Percentiles rank a stretch among this genome's conserved stretches.
Evolutionary conservation across 2,329 filamentous ascomycete genomes (phyloP).

Genomic region (Ophiocordyceps camponoti-rufipedis): DNA sequence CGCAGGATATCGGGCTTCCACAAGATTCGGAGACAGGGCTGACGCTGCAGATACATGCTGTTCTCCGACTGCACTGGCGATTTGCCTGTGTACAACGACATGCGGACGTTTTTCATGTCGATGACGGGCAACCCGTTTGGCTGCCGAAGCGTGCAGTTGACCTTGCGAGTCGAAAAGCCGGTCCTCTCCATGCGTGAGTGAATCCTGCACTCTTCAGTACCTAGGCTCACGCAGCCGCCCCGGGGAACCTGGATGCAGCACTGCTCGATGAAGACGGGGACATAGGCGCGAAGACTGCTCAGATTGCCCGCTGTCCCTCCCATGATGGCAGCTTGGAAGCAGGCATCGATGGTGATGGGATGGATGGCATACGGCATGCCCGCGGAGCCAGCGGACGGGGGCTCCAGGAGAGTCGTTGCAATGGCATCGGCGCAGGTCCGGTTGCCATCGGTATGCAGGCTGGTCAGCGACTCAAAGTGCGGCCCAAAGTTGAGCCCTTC

Average conservation of each 20-base stretch:
- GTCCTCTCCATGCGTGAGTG: not conserved
- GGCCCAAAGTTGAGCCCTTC: not conserved
- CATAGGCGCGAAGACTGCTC: not conserved
- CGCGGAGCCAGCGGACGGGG: not conserved
- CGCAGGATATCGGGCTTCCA: not conserved
- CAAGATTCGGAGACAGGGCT: not conserved
- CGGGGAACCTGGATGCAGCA: not conserved
- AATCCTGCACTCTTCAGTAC: not conserved
- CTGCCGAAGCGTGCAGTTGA: not conserved
- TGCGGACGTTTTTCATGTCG: not conserved
- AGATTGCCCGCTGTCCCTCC: conserved; percentile 1
- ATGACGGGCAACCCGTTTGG: not conserved
- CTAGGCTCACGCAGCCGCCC: not conserved
- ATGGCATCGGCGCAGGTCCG: not conserved
- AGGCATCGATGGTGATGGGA: conserved; percentile 3
- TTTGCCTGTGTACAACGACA: not conserved
- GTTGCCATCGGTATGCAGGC: not conserved
- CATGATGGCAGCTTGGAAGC: conserved; percentile 3
- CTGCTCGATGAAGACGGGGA: conserved; percentile 3
- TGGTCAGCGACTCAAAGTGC: not conserved
- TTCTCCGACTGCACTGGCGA: not conserved
- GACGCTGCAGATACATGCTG: not conserved
- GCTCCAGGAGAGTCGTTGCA: not conserved
- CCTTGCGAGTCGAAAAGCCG: not conserved
- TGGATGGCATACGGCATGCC: conserved; percentile 2